Base-by-base conservation (phyloP, 169 alveolate genomes). In the Babesia bigemina region DNA sequence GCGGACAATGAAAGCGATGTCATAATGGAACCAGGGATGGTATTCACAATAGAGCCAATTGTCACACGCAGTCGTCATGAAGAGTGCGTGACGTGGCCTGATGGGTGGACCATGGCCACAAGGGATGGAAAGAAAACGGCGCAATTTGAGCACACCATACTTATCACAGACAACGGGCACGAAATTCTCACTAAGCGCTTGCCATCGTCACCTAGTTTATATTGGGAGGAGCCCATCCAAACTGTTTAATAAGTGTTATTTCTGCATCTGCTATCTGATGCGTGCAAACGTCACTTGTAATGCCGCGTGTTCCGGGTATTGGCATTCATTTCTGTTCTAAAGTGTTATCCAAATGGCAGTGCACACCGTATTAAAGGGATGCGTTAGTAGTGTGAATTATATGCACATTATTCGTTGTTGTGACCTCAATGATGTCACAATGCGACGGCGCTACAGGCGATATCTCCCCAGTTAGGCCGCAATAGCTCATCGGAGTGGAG, bases 91-190 rank as follows among this genome's bases (percentile, higher is more conserved):
- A 85, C 66, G 70, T 91, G 95, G 95, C 94, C 94, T 4, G 95
- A 91, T 59, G 91, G 88, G 47, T 91, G 95, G 95, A 91, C 95
- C 3, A n/a, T 90, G 47, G 74, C 93, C 12, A 79, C 92, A n/a
- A 17, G 57, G n/a, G 92, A 85, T 47, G 92, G 92, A 6, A 60
- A 59, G 56, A 83, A 75, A 48, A 84, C 91, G 47, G 93, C 93
- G 19, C 93, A 88, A 26, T 88, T 84, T 48, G 93, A 88, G 39
- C 93, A 88, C 58, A 88, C 93, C 39, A 57, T 88, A n/a, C 53
- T 79, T 44, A 85, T 88, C 39, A 79, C 83, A 17, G 75, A 73
- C 56, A 65, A 56, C 52, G 91, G 90, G 2, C 90, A 72, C 29
- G 90, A 88, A 24, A 44, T 88, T 10, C 87, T 88, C 33, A 88